Percentiles rank a stretch among this genome's conserved stretches.
phyloP scores from a whole-genome alignment of 306 rosid species.

The Citrullus mucosospermus region DNA sequence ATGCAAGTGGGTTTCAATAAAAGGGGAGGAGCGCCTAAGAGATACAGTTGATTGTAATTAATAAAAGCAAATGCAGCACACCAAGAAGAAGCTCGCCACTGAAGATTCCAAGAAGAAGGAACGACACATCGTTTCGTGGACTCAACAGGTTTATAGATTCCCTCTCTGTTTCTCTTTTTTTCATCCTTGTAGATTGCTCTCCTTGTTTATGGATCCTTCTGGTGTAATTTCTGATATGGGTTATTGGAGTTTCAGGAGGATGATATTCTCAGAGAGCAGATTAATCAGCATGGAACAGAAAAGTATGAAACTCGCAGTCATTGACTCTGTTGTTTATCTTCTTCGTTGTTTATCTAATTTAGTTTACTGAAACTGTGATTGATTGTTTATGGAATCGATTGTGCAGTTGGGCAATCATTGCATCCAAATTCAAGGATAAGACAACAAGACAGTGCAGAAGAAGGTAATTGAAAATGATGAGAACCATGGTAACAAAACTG shows the following conservation, averaged over 20 bases:
- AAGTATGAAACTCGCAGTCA: slow-evolving; percentile 38
- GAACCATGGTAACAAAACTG: slow-evolving; percentile 11
- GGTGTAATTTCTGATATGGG: slow-evolving; percentile 18
- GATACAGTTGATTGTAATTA: slow-evolving; percentile 14
- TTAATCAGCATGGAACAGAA: slow-evolving; percentile 76
- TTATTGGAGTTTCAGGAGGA: slow-evolving; percentile 73
- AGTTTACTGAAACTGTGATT: background rate
- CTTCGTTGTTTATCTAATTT: background rate
- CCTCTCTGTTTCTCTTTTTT: background rate
- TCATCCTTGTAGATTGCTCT: background rate
- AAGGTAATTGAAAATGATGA: slow-evolving; percentile 45
- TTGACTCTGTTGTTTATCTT: slow-evolving; percentile 3
- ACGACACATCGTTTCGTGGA: slow-evolving; percentile 97
- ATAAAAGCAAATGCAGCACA: slow-evolving; percentile 53
- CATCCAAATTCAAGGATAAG: slow-evolving; percentile 88
- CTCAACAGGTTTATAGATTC: slow-evolving; percentile 51
- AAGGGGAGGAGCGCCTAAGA: slow-evolving; percentile 62
- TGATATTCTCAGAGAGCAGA: slow-evolving; percentile 80
- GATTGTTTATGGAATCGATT: slow-evolving; percentile 1
- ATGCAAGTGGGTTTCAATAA: slow-evolving; percentile 59
- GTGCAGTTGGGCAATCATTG: slow-evolving; percentile 92
- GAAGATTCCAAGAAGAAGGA: slow-evolving; percentile 98
- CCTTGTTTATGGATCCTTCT: background rate
- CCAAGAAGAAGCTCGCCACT: slow-evolving; percentile 26
- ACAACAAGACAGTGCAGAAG: slow-evolving; percentile 99